phyloP scores from a whole-genome alignment of 108 stramenopile species.

The Poteriospumella lacustris region DNA sequence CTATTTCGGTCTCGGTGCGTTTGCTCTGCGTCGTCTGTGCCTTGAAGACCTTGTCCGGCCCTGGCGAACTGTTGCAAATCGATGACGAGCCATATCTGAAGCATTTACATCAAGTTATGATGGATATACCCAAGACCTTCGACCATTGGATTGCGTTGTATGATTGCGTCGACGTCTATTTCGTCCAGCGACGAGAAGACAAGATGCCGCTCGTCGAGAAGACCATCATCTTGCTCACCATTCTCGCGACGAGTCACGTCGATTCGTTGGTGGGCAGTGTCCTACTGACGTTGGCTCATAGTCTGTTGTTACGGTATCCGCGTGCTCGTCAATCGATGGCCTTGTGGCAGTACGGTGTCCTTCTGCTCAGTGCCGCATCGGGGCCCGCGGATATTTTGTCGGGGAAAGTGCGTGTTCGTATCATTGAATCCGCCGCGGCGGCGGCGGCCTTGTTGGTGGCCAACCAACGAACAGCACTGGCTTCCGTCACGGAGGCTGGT shows the following conservation, averaged over 20 bases:
- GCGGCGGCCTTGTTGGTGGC: too few relatives aligned
- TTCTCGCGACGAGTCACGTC: background rate
- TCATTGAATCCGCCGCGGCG: too few relatives aligned
- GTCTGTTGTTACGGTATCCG: conserved; percentile 18
- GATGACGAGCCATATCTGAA: background rate
- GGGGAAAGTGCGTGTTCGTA: too few relatives aligned
- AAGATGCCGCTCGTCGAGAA: background rate
- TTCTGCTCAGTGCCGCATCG: too few relatives aligned
- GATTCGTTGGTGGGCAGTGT: background rate
- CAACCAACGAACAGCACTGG: too few relatives aligned
- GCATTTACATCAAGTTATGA: background rate
- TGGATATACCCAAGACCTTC: background rate
- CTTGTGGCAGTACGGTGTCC: background rate
- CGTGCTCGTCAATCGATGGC: background rate
- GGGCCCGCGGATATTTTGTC: too few relatives aligned
- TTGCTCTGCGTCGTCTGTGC: background rate
- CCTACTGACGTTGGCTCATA: background rate
- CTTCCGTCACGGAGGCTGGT: background rate
- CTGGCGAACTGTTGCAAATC: conserved; percentile 8
- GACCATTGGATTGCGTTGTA: background rate
- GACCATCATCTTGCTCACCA: background rate
- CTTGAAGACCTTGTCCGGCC: background rate
- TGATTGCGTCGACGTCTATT: conserved; percentile 14
- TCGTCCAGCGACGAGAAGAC: background rate
- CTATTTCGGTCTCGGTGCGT: background rate